These are phyloP conservation scores for Pyrenula massariospora DNA, from an alignment of 495 filamentous ascomycete species.

Conservation along the genomic window DNA sequence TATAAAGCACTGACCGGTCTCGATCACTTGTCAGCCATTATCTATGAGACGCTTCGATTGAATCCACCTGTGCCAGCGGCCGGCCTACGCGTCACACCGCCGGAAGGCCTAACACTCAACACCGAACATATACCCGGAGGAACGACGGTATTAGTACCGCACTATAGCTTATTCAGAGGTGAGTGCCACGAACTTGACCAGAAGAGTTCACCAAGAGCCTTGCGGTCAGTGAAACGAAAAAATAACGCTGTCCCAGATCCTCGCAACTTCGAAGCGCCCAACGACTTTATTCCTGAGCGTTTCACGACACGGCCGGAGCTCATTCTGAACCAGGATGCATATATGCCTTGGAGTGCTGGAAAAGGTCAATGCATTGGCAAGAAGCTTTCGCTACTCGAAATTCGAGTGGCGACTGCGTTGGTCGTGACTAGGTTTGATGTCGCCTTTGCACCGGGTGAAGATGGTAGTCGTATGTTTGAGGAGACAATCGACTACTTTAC, in stretches of 20 bases:
- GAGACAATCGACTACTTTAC: constrained; percentile 34
- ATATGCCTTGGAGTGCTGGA: constrained; percentile 38
- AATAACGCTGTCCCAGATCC: constrained; percentile 8
- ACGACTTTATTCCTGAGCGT: constrained; percentile 42
- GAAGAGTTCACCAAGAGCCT: too few species aligned
- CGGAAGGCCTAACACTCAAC: constrained; percentile 11
- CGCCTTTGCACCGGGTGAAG: constrained; percentile 26
- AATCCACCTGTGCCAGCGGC: constrained; percentile 32
- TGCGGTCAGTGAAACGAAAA: constrained; percentile 1
- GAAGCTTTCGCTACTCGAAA: constrained; percentile 34
- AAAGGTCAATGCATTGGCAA: constrained; percentile 36
- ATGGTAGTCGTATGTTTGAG: constrained; percentile 18
- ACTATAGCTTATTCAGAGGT: constrained; percentile 26
- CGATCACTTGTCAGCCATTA: constrained; percentile 31
- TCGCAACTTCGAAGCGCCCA: constrained; percentile 20
- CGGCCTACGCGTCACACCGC: constrained; percentile 19
- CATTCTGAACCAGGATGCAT: constrained; percentile 33
- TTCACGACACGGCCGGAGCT: constrained; percentile 37
- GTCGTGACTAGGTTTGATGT: constrained; percentile 32
- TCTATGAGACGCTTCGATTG: constrained; percentile 40
- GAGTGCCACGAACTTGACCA: too few species aligned
- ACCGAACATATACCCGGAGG: constrained; percentile 15
- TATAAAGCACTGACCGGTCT: constrained; percentile 23
- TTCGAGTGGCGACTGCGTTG: constrained; percentile 29
- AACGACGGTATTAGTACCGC: constrained; percentile 18